Evolutionary conservation across 202 grass and related monocot species (phyloP).

Genomic region (Setaria viridis): DNA sequence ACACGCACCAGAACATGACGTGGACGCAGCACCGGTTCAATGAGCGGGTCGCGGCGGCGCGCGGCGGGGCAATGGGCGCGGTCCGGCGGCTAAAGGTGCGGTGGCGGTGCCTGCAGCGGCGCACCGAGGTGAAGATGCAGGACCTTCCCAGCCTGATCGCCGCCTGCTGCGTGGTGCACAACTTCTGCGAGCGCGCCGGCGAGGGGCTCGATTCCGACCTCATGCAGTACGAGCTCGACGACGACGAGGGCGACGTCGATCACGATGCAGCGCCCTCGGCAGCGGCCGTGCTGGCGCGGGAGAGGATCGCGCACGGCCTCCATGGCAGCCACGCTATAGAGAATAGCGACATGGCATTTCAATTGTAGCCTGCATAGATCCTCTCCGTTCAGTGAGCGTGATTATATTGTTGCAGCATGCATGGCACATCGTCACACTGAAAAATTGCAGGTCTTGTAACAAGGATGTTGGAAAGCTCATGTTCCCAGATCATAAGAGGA

Average conservation of each 20-base stretch:
- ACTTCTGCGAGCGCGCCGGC: slow-evolving; percentile 69
- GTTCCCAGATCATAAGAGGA: neutral
- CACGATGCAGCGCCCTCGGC: slow-evolving; percentile 40
- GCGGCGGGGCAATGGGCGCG: slow-evolving; percentile 46
- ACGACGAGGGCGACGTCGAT: slow-evolving; percentile 27
- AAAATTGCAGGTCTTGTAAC: neutral
- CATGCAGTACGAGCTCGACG: slow-evolving; percentile 24
- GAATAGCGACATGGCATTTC: neutral
- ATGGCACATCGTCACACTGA: neutral
- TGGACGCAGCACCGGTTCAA: slow-evolving; percentile 75
- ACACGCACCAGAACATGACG: slow-evolving; percentile 64
- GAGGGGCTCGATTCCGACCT: slow-evolving; percentile 54
- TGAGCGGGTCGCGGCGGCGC: slow-evolving; percentile 44
- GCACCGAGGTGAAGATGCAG: slow-evolving; percentile 64
- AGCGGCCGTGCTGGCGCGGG: slow-evolving; percentile 46
- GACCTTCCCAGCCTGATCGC: slow-evolving; percentile 66
- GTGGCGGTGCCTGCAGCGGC: slow-evolving; percentile 75
- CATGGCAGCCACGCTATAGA: slow-evolving; percentile 40
- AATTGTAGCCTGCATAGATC: neutral
- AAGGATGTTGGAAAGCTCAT: neutral
- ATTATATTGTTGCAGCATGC: neutral
- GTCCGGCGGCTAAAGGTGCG: slow-evolving; percentile 64
- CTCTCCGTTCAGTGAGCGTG: neutral
- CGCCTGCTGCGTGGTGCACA: slow-evolving; percentile 79
- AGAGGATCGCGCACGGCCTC: slow-evolving; percentile 67